A percentile compares a stretch with the other conserved stretches of the same genome.
These are phyloP conservation scores for Penicillium aurantiogriseum DNA, from an alignment of 2,329 filamentous ascomycete genomes.

Conservation along the genomic window DNA sequence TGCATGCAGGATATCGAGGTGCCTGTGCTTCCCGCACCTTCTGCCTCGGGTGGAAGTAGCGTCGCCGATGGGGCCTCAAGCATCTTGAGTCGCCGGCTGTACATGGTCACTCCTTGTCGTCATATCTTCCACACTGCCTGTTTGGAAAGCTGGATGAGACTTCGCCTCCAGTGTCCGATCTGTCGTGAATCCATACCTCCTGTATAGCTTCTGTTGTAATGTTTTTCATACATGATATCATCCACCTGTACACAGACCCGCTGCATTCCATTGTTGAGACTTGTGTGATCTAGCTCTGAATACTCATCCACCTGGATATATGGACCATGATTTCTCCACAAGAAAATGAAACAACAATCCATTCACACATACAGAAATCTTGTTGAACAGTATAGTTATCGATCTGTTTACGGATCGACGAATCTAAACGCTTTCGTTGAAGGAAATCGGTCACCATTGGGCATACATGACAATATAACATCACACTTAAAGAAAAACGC, in stretches of 20 bases:
- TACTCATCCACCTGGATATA: background rate
- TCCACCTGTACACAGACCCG: slow-evolving; percentile 1
- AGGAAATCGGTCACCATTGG: slow-evolving; percentile 20
- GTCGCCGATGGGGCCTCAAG: slow-evolving; percentile 52
- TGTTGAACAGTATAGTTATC: slow-evolving; percentile 27
- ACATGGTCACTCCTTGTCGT: slow-evolving; percentile 96
- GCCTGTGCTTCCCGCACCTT: slow-evolving; percentile 62
- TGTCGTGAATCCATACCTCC: slow-evolving; percentile 88
- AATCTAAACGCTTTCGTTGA: slow-evolving; percentile 26
- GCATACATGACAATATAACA: slow-evolving; percentile 8
- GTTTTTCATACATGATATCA: background rate
- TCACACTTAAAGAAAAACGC: slow-evolving; percentile 5
- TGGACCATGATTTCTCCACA: background rate
- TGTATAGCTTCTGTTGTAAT: slow-evolving; percentile 51
- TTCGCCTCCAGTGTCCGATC: slow-evolving; percentile 89
- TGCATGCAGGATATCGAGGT: slow-evolving; percentile 91
- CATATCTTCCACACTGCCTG: slow-evolving; percentile 94
- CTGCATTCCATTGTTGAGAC: background rate
- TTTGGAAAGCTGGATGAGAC: slow-evolving; percentile 94
- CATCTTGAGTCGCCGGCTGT: slow-evolving; percentile 74
- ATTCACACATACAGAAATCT: background rate
- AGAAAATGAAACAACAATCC: background rate
- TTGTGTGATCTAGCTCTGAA: background rate
- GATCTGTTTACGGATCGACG: slow-evolving; percentile 17
- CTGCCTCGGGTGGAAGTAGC: slow-evolving; percentile 51